Evolutionary conservation across 1,284 basidiomycete species (phyloP).

Genomic region (Tilletia horrida): DNA sequence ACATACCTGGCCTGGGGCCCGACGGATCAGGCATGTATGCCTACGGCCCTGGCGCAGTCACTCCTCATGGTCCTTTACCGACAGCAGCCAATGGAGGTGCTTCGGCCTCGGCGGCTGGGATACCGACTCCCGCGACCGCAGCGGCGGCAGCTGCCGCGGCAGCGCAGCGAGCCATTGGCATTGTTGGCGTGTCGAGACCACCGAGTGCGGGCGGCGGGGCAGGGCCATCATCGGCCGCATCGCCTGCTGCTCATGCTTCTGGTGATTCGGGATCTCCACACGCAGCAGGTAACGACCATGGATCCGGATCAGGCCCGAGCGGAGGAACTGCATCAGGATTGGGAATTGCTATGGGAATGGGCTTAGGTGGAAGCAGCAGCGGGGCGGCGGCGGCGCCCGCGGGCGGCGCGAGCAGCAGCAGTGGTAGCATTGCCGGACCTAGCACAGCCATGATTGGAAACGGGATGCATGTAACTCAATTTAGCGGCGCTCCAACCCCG

Average conservation of each 20-base stretch:
- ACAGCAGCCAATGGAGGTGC: too few relatives aligned
- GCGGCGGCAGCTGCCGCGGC: too few relatives aligned
- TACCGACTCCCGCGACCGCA: too few relatives aligned
- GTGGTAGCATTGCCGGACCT: not conserved
- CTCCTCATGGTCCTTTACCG: too few relatives aligned
- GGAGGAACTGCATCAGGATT: too few relatives aligned
- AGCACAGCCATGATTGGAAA: not conserved
- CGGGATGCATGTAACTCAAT: not conserved
- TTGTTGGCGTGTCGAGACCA: too few relatives aligned
- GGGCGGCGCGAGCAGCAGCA: not conserved
- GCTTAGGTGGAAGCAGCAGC: not conserved
- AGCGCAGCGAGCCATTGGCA: too few relatives aligned
- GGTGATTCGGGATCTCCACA: not conserved
- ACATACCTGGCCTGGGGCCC: not conserved
- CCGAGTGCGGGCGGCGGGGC: too few relatives aligned
- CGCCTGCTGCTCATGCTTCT: too few relatives aligned
- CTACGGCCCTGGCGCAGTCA: not conserved
- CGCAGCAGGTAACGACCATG: not conserved
- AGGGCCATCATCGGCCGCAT: too few relatives aligned
- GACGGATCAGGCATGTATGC: constrained; percentile 1
- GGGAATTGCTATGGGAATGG: not conserved
- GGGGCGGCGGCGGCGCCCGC: not conserved
- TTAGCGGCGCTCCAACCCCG: constrained; percentile 11
- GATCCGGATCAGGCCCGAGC: not conserved
- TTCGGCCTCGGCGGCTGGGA: too few relatives aligned